Evolutionary conservation across 129 eudicot species (phyloP).

Genomic region (Lactuca sativa): DNA sequence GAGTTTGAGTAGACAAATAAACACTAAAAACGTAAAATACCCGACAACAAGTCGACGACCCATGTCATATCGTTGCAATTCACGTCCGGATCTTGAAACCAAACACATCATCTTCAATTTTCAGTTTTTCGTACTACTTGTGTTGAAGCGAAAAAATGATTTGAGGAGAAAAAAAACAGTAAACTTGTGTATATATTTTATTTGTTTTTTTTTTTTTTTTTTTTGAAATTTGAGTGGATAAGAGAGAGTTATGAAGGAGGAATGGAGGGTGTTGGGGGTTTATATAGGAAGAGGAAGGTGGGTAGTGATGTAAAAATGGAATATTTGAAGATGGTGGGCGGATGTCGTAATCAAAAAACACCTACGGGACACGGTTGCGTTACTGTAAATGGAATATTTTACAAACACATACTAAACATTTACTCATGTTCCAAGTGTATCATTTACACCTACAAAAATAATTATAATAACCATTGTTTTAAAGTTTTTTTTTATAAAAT

Average conservation of each 20-base stretch:
- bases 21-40: constrained; percentile 24
- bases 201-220: background rate
- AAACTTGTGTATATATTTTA: too few species aligned
- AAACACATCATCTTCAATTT: constrained; percentile 53
- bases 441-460: background rate
- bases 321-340: constrained; percentile 39
- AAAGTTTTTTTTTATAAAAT: too few species aligned
- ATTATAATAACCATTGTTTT: too few species aligned
- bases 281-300: constrained; percentile 22
- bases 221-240: constrained; percentile 23
- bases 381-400: constrained; percentile 12
- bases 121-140: background rate
- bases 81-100: constrained; percentile 76
- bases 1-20: background rate
- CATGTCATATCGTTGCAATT: constrained; percentile 68
- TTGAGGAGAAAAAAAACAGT: background rate
- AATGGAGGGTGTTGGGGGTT: constrained; percentile 10
- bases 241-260: constrained; percentile 27
- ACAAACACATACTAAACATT: background rate
- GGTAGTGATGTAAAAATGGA: constrained; percentile 23
- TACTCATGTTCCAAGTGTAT: background rate
- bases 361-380: constrained; percentile 33
- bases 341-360: constrained; percentile 35
- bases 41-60: constrained; percentile 86
- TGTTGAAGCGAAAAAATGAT: background rate